Evolutionary conservation across 441 rosid genomes (phyloP).

Genomic region (Hura crepitans): DNA sequence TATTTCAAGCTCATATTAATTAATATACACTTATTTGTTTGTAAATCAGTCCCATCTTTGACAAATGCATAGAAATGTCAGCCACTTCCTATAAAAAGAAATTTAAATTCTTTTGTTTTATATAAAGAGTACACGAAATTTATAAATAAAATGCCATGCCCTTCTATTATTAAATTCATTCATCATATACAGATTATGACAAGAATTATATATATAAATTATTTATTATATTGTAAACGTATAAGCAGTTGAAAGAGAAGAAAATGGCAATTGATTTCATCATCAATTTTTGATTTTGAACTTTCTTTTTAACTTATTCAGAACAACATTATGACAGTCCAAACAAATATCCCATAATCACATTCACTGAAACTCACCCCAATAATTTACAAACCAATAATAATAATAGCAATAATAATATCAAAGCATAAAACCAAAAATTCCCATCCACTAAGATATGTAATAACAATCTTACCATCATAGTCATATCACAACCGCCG

Average conservation of each 20-base stretch:
- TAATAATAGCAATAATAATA: constrained; percentile 1
- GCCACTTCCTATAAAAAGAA: too few species aligned
- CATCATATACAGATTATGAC: too few species aligned
- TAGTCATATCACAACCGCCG: neutral
- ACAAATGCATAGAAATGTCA: too few species aligned
- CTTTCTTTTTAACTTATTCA: constrained; percentile 11
- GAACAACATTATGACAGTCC: constrained; percentile 6
- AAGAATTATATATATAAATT: too few species aligned
- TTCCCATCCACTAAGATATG: constrained; percentile 11
- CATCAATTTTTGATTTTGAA: neutral
- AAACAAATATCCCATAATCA: constrained; percentile 8
- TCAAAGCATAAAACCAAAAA: neutral
- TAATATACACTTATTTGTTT: too few species aligned
- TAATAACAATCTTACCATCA: neutral
- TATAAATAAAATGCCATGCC: too few species aligned
- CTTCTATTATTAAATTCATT: too few species aligned
- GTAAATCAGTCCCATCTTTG: too few species aligned
- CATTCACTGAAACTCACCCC: neutral
- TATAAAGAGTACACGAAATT: too few species aligned
- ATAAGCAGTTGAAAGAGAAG: neutral
- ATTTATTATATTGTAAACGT: neutral
- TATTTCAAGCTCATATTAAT: too few species aligned
- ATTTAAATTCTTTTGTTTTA: too few species aligned
- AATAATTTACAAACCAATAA: constrained; percentile 18
- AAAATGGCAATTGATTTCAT: constrained; percentile 9